Percentiles rank a stretch among this genome's conserved stretches.
Evolutionary conservation across 805 yeast genomes (phyloP).

Genomic region (Metschnikowia lachancei): DNA sequence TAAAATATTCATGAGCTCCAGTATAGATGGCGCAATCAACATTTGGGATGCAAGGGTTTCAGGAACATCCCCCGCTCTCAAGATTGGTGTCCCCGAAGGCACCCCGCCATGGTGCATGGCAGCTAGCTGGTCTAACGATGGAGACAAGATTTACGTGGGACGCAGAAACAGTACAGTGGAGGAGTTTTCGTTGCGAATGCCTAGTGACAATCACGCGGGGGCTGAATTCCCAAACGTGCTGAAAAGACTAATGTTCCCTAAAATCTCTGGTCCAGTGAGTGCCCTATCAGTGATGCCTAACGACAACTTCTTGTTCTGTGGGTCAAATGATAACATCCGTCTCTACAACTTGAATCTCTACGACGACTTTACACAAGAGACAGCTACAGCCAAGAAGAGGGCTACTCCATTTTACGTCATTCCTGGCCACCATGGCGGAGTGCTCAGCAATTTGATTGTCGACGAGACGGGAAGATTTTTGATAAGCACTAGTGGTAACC

Average conservation of each 20-base stretch:
- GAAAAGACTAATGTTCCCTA: constrained; percentile 69
- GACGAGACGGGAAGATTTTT: constrained; percentile 87
- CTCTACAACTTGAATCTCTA: constrained; percentile 65
- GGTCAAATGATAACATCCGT: constrained; percentile 86
- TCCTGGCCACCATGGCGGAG: constrained; percentile 97
- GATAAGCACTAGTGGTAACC: constrained; percentile 88
- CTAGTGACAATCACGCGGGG: constrained; percentile 18
- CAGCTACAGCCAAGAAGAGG: constrained; percentile 32
- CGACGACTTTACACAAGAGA: constrained; percentile 34
- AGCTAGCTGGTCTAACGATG: constrained; percentile 84
- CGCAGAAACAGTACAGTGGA: constrained; percentile 88
- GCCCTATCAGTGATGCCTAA: constrained; percentile 79
- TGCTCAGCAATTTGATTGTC: constrained; percentile 68
- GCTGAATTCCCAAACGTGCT: constrained; percentile 43
- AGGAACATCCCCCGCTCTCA: constrained; percentile 39
- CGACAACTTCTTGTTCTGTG: constrained; percentile 75
- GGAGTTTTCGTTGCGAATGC: constrained; percentile 63
- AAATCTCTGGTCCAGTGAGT: constrained; percentile 87
- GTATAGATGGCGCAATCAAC: constrained; percentile 76
- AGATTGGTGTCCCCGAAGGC: constrained; percentile 54
- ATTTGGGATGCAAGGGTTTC: constrained; percentile 74
- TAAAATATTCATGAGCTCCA: constrained; percentile 68
- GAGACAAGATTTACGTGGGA: constrained; percentile 77
- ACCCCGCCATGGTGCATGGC: constrained; percentile 95
- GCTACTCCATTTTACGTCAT: constrained; percentile 81